Evolutionary conservation across 352 stramenopile species (phyloP), one percentile per base, ranked within the genome.

Genomic region (Pythium myriotylum): DNA sequence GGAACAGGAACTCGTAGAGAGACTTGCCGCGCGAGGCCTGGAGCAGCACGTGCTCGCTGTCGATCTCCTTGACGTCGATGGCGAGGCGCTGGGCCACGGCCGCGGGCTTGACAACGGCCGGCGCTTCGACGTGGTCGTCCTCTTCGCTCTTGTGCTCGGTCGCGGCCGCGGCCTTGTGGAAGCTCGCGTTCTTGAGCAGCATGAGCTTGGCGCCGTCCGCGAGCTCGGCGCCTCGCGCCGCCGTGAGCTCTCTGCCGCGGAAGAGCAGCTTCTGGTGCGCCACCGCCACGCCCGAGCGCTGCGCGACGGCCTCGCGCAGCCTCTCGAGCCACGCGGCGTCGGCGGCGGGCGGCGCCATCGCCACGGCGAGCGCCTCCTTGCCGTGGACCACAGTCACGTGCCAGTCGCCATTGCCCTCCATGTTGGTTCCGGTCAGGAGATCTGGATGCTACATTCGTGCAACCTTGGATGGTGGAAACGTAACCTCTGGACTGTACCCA

Each of bases 241-340:
- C 9, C 8, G 42, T 51, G 39, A 72, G 53, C 32, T 68, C 35
- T 41, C 73, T 72, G n/a, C 81, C 81, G 27, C 70, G 76, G 19
- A 77, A 72, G 23, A 91, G 46, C 14, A 91, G 72, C 22, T 81
- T 81, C 63, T 91, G 81, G 46, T 82, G 74, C 41, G 72, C 63
- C 0, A 65, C 39, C 3, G 61, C 70, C 17, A 91, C 53, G 16
- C 76, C 65, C 33, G 78, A 85, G 12, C 50, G 49, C 35, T 58
- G 24, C 12, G 41, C 64, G 0, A 91, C 60, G 22, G 73, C 19
- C 0, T 33, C 24, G 45, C 84, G 71, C 9, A 91, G 59, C 1
- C 50, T 24, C 16, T 61, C 43, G 4, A 90, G 47, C 61, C 61
- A 68, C 39, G 20, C 13, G n/a, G 62, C 63, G 41, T 76, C 47